These are phyloP conservation scores for Moniliophthora roreri DNA, from an alignment of 1,284 basidiomycete species.

Conservation along the genomic window DNA sequence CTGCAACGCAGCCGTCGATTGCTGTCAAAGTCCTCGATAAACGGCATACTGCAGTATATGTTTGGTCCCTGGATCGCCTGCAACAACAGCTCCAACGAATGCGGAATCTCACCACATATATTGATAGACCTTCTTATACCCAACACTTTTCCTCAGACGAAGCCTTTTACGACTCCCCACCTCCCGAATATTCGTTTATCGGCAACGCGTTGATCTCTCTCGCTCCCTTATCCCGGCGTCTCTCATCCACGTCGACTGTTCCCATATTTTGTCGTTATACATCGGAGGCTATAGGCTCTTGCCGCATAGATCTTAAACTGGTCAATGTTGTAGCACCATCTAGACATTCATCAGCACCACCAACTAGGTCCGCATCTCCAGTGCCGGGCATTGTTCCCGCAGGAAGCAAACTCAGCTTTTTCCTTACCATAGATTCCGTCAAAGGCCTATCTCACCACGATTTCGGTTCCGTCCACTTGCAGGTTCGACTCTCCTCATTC, in stretches of 20 bases:
- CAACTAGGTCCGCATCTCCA: constrained; percentile 71
- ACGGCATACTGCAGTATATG: constrained; percentile 81
- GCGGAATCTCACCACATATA: constrained; percentile 92
- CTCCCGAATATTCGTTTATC: constrained; percentile 89
- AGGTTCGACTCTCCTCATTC: constrained; percentile 81
- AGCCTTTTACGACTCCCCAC: constrained; percentile 86
- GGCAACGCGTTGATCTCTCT: constrained; percentile 86
- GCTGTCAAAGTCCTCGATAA: constrained; percentile 91
- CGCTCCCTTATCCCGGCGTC: constrained; percentile 73
- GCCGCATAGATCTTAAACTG: constrained; percentile 81
- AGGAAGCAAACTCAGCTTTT: constrained; percentile 81
- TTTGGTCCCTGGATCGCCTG: constrained; percentile 89
- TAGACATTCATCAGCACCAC: constrained; percentile 62
- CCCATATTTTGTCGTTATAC: constrained; percentile 94
- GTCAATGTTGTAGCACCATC: constrained; percentile 64
- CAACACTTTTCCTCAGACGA: constrained; percentile 93
- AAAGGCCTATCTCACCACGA: constrained; percentile 87
- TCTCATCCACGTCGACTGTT: constrained; percentile 73
- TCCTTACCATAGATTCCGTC: constrained; percentile 81
- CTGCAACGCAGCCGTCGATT: constrained; percentile 78
- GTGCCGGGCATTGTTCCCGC: constrained; percentile 60
- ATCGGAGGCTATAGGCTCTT: constrained; percentile 90
- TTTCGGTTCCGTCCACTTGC: constrained; percentile 81
- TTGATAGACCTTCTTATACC: constrained; percentile 89
- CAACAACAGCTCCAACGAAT: constrained; percentile 90